Conservation (phyloP, 1,284 basidiomycete species). For the Lignosus rhinocerotis region DNA sequence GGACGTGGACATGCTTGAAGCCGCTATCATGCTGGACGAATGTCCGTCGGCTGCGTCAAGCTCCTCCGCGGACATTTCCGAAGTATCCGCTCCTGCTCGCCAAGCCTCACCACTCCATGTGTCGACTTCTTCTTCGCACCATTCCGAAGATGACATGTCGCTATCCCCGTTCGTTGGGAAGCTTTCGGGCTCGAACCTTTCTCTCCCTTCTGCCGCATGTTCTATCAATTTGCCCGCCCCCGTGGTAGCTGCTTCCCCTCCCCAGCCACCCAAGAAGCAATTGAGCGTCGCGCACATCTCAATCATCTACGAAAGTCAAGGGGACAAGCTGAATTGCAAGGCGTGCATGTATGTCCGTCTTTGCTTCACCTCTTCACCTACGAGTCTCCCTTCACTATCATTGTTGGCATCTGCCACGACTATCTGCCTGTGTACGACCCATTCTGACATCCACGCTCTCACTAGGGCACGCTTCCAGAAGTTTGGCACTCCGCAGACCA, state of each 20-base stretch:
- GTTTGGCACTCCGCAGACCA: not conserved
- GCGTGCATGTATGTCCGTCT: slow-evolving; percentile 27
- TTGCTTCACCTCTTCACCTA: not conserved
- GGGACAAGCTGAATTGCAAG: slow-evolving; percentile 19
- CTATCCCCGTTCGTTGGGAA: too few species aligned
- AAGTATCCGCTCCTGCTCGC: too few species aligned
- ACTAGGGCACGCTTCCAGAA: slow-evolving; percentile 1
- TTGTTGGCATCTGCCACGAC: not conserved
- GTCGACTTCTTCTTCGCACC: too few species aligned
- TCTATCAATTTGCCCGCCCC: not conserved
- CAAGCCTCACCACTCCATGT: too few species aligned
- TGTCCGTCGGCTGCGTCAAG: not conserved
- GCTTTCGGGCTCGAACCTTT: too few species aligned
- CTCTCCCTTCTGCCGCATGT: too few species aligned
- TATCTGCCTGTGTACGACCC: too few species aligned
- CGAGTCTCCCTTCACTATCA: not conserved
- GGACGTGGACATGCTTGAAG: not conserved
- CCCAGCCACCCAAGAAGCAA: not conserved
- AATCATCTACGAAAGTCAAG: slow-evolving; percentile 22
- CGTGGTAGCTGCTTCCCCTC: not conserved
- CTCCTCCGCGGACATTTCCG: not conserved
- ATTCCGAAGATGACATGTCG: too few species aligned
- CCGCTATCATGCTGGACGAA: not conserved
- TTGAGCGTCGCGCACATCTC: slow-evolving; percentile 27
- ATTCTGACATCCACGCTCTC: too few species aligned